A percentile compares a stretch with the other conserved stretches of the same genome.
These are phyloP conservation scores for Teratosphaeria zuluensis DNA, from an alignment of 2,329 filamentous ascomycete genomes.

Conservation along the genomic window DNA sequence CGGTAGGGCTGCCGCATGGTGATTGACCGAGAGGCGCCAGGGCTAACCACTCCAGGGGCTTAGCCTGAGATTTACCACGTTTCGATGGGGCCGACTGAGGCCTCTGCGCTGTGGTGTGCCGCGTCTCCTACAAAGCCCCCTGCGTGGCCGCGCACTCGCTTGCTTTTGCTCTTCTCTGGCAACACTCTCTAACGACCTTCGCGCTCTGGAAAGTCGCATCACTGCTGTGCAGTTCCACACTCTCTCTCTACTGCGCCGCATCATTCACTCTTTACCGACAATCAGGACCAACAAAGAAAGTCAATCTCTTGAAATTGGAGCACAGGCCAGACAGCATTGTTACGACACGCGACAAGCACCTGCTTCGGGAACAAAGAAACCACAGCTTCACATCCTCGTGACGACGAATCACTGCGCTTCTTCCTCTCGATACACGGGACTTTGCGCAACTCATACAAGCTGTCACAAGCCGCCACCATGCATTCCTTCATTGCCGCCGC, in stretches of 20 bases:
- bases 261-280: slow-evolving; percentile 16
- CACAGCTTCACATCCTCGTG: not conserved
- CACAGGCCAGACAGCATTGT: not conserved
- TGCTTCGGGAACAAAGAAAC: not conserved
- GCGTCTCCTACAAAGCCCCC: slow-evolving; percentile 5
- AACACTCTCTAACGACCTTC: slow-evolving; percentile 16
- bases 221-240: slow-evolving; percentile 27
- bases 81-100: slow-evolving; percentile 3
- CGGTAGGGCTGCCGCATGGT: not conserved
- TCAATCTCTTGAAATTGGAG: slow-evolving; percentile 14
- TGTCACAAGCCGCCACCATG: not conserved
- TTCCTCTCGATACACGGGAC: not conserved
- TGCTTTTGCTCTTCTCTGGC: slow-evolving; percentile 9
- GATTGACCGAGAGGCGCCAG: not conserved
- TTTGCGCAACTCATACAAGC: not conserved
- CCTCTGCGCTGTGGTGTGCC: slow-evolving; percentile 1
- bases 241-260: slow-evolving; percentile 15
- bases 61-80: slow-evolving; percentile 2
- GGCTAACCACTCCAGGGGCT: slow-evolving; percentile 1
- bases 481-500: slow-evolving; percentile 6
- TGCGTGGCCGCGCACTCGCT: slow-evolving; percentile 9
- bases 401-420: not conserved
- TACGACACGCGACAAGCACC: not conserved
- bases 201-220: slow-evolving; percentile 21
- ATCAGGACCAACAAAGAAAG: slow-evolving; percentile 9